Base-by-base conservation (phyloP, 202 grass and related monocot species). In the Elaeis oleifera region DNA sequence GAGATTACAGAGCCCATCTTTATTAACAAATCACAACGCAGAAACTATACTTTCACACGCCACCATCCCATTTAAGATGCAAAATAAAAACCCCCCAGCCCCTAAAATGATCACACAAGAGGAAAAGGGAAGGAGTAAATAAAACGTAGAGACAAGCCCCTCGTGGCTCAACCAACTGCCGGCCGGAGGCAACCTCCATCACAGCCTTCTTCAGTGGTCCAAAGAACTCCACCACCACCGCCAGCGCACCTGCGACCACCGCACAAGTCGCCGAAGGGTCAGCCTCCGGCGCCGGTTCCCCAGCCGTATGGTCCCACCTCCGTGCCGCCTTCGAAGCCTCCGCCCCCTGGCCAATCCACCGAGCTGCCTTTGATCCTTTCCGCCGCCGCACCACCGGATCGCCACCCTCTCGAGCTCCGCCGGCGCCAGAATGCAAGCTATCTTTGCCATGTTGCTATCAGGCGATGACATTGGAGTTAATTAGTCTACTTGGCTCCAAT, bases 131-230 rank as follows among this genome's bases (percentile, higher is more conserved):
- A 44, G 36, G 36, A 44, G 36, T 44, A 44, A 13, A 44, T 44
- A 44, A 44, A 44, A 44, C 36, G 36, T 11, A 44, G 2, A 6
- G 36, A 44, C 36, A 44, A 44, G 36, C 11, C 6, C 20, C 20
- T 13, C 2, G 36, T 2, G 9, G 6, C 36, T 14, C 36, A 3
- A 44, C 36, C 64, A 67, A 8, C 26, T 54, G 23, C 25, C 64
- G 16, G 8, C 51, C 51, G 3, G 25, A 17, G 4, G 29, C 49
- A 24, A 86, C 74, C 65, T 81, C 78, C 51, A 71, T 61, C 18
- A 81, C 50, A 21, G 78, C 83, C 70, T 74, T 81, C 70, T 71
- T 86, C 65, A 81, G 74, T 19, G 83, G 83, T 28, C 58, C 60
- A 13, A 86, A 71, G 66, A 86, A 61, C 61, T 68, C 57, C 8